These are phyloP conservation scores for Suillus subaureus DNA, from an alignment of 768 basidiomycete genomes.

Conservation along the genomic window DNA sequence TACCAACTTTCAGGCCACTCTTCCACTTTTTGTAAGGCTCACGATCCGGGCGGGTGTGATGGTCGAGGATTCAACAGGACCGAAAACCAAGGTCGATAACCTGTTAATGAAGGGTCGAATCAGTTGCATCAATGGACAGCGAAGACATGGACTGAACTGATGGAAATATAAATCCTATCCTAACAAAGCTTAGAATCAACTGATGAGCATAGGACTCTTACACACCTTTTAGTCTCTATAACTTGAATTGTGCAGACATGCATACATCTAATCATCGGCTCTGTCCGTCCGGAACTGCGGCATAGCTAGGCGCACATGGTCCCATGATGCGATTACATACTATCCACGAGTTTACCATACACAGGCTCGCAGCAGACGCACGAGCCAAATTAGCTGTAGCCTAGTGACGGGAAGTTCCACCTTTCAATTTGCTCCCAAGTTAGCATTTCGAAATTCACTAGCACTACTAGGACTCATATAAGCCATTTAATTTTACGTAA, in stretches of 20 bases:
- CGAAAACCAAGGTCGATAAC: slow-evolving; percentile 18
- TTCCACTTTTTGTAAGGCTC: slow-evolving; percentile 64
- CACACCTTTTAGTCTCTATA: slow-evolving; percentile 84
- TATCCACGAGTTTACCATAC: neutral
- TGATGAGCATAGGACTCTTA: slow-evolving; percentile 47
- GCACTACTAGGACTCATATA: too few relatives aligned
- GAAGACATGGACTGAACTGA: neutral
- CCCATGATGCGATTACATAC: neutral
- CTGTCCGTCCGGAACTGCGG: neutral
- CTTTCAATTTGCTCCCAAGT: neutral
- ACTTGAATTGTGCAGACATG: slow-evolving; percentile 80
- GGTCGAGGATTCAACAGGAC: slow-evolving; percentile 6
- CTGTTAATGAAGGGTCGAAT: too few relatives aligned
- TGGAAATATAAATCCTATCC: neutral
- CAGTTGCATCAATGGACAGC: too few relatives aligned
- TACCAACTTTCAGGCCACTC: slow-evolving; percentile 44
- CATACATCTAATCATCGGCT: slow-evolving; percentile 46
- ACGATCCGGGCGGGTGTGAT: slow-evolving; percentile 20
- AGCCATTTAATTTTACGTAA: too few relatives aligned
- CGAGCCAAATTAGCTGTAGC: neutral
- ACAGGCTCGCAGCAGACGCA: neutral
- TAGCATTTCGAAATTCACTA: too few relatives aligned
- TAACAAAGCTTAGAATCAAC: neutral
- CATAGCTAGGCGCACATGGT: neutral
- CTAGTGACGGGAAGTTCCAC: neutral